Evolutionary conservation across 1,284 basidiomycete species (phyloP), one percentile per base, ranked within the genome.

Genomic region (Xerocomus tenax): DNA sequence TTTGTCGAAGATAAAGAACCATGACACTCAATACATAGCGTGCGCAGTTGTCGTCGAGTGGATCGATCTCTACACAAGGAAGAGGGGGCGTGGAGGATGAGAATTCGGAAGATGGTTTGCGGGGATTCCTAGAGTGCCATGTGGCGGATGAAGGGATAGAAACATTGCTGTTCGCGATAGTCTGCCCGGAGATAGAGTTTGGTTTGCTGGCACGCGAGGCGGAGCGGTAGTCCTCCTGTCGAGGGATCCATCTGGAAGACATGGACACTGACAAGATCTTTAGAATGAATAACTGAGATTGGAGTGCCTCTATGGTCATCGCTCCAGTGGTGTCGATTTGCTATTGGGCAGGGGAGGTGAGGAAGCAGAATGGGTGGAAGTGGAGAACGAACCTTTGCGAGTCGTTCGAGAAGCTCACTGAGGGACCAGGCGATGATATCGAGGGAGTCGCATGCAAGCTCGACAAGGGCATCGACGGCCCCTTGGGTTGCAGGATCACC

Each of bases 211-310:
- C 62, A 26, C 71, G 72, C 25, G 76, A 74, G 36, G 58, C 66
- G 9, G 74, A 65, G 15, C 71, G 68, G 43, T 65, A 64, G 13
- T 72, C 71, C 10, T 61, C 59, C 47, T 68, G 73, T 58, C 55
- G 65, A 40, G 70, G 61, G 19, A 65, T 69, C 87, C 87, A 92
- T 42, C 88, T 84, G 19, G 87, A 82, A 10, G 87, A 81, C 74
- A 96, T 79, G 54, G 79, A 81, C 62, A 78, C 76, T 30, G 85
- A 79, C 16, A 97, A 71, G 36, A 95, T 81, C 68, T 95, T 91
- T 57, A 96, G 75, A 26, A 96, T 70, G 60, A 91, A 91, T 1
- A 96, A 75, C 65, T 95, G 90, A 0, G 92, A 95, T 61, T 95
- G 91, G 8, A 95, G 76, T 45, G 86, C 77, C 55, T 90, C 84